A percentile compares a stretch with the other conserved stretches of the same genome.
These are phyloP conservation scores for Fraxinus latifolia DNA, from an alignment of 305 asterid genomes.

Conservation along the genomic window DNA sequence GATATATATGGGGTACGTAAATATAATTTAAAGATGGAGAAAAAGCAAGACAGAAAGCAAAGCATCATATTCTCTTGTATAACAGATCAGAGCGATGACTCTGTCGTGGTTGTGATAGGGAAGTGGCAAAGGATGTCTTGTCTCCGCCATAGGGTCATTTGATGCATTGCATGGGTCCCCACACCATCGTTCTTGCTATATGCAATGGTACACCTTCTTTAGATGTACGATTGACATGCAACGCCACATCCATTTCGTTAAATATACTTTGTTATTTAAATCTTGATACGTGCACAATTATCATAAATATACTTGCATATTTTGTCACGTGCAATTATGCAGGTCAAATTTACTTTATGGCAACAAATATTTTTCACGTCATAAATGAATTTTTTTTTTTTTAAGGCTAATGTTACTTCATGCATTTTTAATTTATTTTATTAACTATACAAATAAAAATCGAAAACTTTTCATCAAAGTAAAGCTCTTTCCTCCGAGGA, in stretches of 20 bases:
- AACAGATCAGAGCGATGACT: neutral
- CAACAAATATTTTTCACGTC: neutral
- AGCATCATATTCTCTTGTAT: constrained; percentile 17
- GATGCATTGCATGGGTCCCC: constrained; percentile 17
- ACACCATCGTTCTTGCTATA: neutral
- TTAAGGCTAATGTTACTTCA: neutral
- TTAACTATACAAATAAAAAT: too few species aligned
- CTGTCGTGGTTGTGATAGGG: neutral
- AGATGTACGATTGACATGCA: neutral
- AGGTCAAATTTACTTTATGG: neutral
- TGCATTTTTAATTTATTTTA: neutral
- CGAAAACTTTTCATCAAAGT: too few species aligned
- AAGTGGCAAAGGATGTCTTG: constrained; percentile 18
- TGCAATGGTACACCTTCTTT: neutral
- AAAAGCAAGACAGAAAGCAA: constrained; percentile 1
- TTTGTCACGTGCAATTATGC: neutral
- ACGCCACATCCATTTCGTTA: neutral
- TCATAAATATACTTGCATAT: neutral
- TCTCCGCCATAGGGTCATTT: constrained; percentile 17
- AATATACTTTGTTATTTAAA: neutral
- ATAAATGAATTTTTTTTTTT: neutral
- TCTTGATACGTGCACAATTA: neutral
- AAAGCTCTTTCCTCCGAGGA: too few species aligned
- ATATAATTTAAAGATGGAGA: neutral
- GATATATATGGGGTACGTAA: neutral